A percentile compares a stretch with the other conserved stretches of the same genome.
These are phyloP conservation scores for Globisporangium abappressorium DNA, from an alignment of 352 stramenopile genomes.

Conservation along the genomic window DNA sequence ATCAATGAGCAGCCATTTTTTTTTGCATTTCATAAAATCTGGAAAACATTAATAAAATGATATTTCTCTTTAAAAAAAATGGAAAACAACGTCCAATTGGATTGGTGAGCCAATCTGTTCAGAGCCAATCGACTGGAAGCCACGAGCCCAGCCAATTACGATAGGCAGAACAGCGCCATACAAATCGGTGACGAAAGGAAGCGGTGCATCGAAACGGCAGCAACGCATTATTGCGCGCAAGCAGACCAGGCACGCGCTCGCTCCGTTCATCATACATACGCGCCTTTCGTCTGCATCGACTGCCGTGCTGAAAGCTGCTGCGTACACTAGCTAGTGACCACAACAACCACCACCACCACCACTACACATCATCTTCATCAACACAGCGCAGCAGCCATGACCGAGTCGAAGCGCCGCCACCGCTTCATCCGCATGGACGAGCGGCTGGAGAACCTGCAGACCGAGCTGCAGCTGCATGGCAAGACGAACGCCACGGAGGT, in stretches of 20 bases:
- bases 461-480: constrained; percentile 75
- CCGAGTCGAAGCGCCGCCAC: constrained; percentile 59
- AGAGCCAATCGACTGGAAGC: not conserved
- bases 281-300: not conserved
- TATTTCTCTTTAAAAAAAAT: no score
- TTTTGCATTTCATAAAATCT: not conserved
- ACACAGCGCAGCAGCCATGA: constrained; percentile 8
- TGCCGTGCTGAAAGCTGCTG: not conserved
- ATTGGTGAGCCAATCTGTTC: not conserved
- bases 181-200: not conserved
- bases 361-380: not conserved
- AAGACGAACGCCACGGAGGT: constrained; percentile 73
- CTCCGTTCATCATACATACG: not conserved
- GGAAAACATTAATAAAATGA: no score
- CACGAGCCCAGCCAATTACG: not conserved
- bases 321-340: not conserved
- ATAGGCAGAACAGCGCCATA: not conserved
- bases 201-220: not conserved
- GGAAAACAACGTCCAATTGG: no score
- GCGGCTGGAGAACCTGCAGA: constrained; percentile 72
- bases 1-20: not conserved
- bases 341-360: not conserved
- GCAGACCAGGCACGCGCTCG: not conserved
- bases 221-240: not conserved
- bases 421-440: constrained; percentile 85